Percentiles rank a stretch among this genome's conserved stretches.
phyloP scores from a whole-genome alignment of 495 filamentous ascomycete species.

The Aspergillus haitiensis region DNA sequence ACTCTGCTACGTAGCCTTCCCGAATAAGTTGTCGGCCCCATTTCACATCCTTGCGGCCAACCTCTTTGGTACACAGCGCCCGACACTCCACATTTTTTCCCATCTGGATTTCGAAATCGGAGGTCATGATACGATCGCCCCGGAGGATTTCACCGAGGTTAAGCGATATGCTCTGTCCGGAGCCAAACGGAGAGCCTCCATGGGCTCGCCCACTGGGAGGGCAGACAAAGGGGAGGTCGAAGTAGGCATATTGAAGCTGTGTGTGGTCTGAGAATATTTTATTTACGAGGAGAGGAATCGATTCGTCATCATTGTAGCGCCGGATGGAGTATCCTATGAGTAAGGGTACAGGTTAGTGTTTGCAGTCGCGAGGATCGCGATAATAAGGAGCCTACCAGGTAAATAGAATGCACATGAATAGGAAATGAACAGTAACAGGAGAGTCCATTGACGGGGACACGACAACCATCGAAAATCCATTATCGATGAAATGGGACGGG shows the following conservation, averaged over 20 bases:
- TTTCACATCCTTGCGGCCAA: slow-evolving; percentile 66
- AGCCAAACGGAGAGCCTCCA: slow-evolving; percentile 69
- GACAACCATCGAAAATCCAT: slow-evolving; percentile 31
- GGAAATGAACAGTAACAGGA: slow-evolving; percentile 45
- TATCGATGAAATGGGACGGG: slow-evolving; percentile 22
- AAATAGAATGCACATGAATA: slow-evolving; percentile 70
- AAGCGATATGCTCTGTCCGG: slow-evolving; percentile 77
- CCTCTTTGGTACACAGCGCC: slow-evolving; percentile 68
- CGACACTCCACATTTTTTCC: slow-evolving; percentile 74
- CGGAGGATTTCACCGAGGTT: slow-evolving; percentile 93
- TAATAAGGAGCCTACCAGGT: slow-evolving; percentile 58
- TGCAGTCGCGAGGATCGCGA: neutral
- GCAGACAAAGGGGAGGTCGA: slow-evolving; percentile 89
- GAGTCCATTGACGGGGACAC: slow-evolving; percentile 29
- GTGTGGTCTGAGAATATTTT: slow-evolving; percentile 94
- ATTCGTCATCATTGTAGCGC: slow-evolving; percentile 75
- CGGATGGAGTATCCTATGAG: slow-evolving; percentile 69
- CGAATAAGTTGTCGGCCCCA: slow-evolving; percentile 72
- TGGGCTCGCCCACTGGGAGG: slow-evolving; percentile 71
- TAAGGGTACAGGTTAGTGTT: slow-evolving; percentile 22
- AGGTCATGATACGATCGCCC: slow-evolving; percentile 85
- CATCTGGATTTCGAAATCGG: slow-evolving; percentile 85
- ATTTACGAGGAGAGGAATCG: slow-evolving; percentile 88
- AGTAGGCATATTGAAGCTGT: slow-evolving; percentile 91
- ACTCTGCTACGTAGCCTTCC: slow-evolving; percentile 87